Evolutionary conservation across 768 basidiomycete genomes (phyloP).

Genomic region (Scleroderma bovista): DNA sequence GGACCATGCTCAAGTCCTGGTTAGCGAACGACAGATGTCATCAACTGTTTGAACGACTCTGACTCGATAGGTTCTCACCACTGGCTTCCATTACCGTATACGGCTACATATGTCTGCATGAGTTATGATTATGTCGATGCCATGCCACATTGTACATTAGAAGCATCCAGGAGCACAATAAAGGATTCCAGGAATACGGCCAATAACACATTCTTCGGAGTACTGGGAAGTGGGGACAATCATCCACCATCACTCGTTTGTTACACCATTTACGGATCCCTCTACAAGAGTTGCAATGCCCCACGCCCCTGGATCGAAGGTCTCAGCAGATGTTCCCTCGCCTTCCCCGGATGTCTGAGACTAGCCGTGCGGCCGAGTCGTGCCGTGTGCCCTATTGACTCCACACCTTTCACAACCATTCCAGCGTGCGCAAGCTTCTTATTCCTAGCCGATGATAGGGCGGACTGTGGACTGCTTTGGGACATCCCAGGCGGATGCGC

Average conservation of each 20-base stretch:
- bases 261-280: slow-evolving; percentile 28
- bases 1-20: neutral
- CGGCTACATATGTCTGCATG: too few relatives aligned
- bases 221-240: neutral
- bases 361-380: slow-evolving; percentile 49
- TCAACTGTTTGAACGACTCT: neutral
- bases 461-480: neutral
- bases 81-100: too few relatives aligned
- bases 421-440: slow-evolving; percentile 10
- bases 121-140: too few relatives aligned
- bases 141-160: too few relatives aligned
- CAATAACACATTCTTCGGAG: too few relatives aligned
- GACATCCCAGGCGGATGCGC: neutral
- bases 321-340: slow-evolving; percentile 15
- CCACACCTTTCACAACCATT: slow-evolving; percentile 39
- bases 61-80: neutral
- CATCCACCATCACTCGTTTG: neutral
- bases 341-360: slow-evolving; percentile 28
- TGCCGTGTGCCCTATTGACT: slow-evolving; percentile 43
- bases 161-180: too few relatives aligned
- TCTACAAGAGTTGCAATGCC: slow-evolving; percentile 40
- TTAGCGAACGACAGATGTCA: neutral
- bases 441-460: neutral
- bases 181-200: too few relatives aligned
- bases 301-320: slow-evolving; percentile 56